Percentiles rank a stretch among this genome's conserved stretches.
Evolutionary conservation across 1,284 basidiomycete species (phyloP).

Genomic region (Ustilago hordei): DNA sequence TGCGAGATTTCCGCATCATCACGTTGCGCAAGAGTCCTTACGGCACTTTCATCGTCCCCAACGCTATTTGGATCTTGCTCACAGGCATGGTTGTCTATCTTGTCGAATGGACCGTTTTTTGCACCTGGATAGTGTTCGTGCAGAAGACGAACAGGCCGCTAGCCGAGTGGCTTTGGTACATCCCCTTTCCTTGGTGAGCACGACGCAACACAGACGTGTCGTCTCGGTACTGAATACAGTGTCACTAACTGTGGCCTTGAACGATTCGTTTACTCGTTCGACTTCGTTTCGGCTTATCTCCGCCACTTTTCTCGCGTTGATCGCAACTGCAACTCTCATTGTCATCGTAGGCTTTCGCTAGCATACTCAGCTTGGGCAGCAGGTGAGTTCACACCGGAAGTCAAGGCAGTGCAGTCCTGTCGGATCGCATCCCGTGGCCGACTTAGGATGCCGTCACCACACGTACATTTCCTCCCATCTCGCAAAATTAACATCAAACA

Average conservation of each 20-base stretch:
- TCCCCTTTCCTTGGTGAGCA: conserved; percentile 26
- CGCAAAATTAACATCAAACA: background rate
- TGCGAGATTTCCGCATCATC: conserved; percentile 4
- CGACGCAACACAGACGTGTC: background rate
- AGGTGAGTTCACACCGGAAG: background rate
- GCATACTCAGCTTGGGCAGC: background rate
- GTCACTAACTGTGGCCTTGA: background rate
- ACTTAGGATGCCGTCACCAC: background rate
- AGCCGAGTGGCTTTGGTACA: conserved; percentile 18
- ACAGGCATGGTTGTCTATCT: background rate
- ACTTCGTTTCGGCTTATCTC: background rate
- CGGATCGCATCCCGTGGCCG: background rate
- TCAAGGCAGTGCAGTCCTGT: background rate
- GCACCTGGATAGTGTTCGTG: conserved; percentile 9
- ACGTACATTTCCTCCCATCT: background rate
- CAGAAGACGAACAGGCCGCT: conserved; percentile 5
- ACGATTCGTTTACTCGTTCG: background rate
- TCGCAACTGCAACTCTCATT: background rate
- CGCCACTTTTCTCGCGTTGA: background rate
- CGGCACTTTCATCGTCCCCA: conserved; percentile 25
- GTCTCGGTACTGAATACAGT: background rate
- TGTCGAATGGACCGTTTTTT: conserved; percentile 3
- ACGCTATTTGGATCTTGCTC: conserved; percentile 17
- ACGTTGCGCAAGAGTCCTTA: conserved; percentile 12
- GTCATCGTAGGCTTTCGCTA: conserved; percentile 3